Percentiles rank a stretch among this genome's conserved stretches.
phyloP scores from a whole-genome alignment of 192 early-diverging fungal species.

The Powellomyces hirtus region DNA sequence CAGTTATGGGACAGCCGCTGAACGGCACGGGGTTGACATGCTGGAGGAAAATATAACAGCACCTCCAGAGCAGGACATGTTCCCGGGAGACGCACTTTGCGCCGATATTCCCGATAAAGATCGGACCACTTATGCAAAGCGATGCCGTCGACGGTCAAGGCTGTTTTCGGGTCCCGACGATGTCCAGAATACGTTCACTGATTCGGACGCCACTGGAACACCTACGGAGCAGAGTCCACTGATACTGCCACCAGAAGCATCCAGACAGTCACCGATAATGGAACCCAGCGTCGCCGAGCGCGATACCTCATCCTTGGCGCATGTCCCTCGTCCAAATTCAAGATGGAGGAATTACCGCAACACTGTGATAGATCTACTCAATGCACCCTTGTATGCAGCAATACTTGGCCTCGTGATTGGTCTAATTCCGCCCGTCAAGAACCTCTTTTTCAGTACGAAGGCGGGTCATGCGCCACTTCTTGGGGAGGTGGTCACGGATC shows the following conservation, averaged over 20 bases:
- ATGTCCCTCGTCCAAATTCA: too few species aligned
- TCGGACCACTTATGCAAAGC: background rate
- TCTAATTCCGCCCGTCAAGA: conserved; percentile 61
- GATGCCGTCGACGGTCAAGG: background rate
- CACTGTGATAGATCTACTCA: conserved; percentile 34
- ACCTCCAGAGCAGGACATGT: background rate
- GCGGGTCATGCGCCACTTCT: conserved; percentile 13
- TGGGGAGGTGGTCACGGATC: conserved; percentile 60
- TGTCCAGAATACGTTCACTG: background rate
- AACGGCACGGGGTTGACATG: too few species aligned
- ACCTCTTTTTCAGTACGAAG: conserved; percentile 45
- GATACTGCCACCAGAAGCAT: too few species aligned
- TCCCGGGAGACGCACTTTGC: conserved; percentile 12
- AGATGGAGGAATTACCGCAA: background rate
- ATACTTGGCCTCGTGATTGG: conserved; percentile 64
- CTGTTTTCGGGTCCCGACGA: background rate
- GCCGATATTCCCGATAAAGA: background rate
- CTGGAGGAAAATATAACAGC: background rate
- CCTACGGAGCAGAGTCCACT: too few species aligned
- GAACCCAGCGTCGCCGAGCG: too few species aligned
- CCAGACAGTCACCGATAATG: too few species aligned
- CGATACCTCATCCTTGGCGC: too few species aligned
- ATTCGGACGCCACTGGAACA: background rate
- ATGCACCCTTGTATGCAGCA: conserved; percentile 73
- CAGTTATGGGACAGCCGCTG: background rate